These are phyloP conservation scores for Phalaenopsis aphrodite DNA, from an alignment of 106 monocot species.

Conservation along the genomic window DNA sequence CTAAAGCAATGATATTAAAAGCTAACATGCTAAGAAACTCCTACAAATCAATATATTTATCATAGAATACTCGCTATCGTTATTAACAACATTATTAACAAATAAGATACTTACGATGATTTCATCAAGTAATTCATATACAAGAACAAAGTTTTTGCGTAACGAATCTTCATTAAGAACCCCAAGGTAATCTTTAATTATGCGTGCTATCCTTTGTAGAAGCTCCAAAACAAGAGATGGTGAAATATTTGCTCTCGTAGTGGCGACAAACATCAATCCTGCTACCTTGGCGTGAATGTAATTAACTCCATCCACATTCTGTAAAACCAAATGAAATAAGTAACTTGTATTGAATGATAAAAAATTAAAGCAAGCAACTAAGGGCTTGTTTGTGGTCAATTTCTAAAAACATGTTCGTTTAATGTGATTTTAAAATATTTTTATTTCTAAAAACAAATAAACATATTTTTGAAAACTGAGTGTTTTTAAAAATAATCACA, in stretches of 20 bases:
- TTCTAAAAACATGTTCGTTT: no score
- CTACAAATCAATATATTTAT: not conserved
- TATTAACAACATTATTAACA: not conserved
- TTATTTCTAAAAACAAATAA: no score
- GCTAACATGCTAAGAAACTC: not conserved
- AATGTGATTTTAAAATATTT: no score
- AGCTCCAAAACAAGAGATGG: conserved; percentile 95
- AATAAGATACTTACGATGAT: conserved; percentile 68
- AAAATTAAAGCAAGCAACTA: not conserved
- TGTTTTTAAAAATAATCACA: no score
- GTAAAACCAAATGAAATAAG: conserved; percentile 14
- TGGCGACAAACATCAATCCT: conserved; percentile 90
- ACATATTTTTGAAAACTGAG: no score
- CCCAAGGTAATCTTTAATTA: conserved; percentile 95
- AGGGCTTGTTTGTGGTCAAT: no score
- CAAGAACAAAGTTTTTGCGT: conserved; percentile 95
- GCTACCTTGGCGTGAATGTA: conserved; percentile 98
- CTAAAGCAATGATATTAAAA: not conserved
- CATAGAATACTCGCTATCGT: not conserved
- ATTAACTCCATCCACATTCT: conserved; percentile 98
- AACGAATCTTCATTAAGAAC: conserved; percentile 98
- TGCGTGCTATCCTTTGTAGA: conserved; percentile 90
- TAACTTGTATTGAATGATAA: not conserved
- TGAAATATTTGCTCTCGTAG: conserved; percentile 81
- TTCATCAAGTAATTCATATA: conserved; percentile 99